Evolutionary conservation across 2,329 filamentous ascomycete species (phyloP).

Genomic region (Penicillium glabrum): DNA sequence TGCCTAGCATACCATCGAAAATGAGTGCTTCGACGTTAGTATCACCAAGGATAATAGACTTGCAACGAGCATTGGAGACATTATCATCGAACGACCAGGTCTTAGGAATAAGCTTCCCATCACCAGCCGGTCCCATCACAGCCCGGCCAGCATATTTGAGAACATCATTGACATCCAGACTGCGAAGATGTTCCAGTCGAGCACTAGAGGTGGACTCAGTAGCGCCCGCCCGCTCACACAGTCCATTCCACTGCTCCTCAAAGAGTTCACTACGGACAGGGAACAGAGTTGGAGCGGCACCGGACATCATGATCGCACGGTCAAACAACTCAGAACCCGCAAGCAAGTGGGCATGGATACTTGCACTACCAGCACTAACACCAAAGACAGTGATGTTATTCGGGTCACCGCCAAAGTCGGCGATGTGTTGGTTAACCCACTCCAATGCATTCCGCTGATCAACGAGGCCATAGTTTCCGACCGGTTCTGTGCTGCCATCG

Average conservation of each 20-base stretch:
- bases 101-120: background rate
- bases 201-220: background rate
- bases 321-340: constrained; percentile 4
- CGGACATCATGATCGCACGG: constrained; percentile 11
- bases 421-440: constrained; percentile 6
- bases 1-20: constrained; percentile 4
- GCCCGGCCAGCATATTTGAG: constrained; percentile 1
- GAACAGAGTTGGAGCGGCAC: constrained; percentile 1
- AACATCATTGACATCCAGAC: background rate
- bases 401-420: constrained; percentile 5
- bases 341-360: constrained; percentile 7
- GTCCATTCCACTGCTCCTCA: background rate
- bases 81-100: constrained; percentile 4
- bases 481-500: background rate
- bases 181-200: background rate
- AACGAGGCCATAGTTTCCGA: constrained; percentile 4
- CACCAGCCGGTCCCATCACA: constrained; percentile 7
- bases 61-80: constrained; percentile 4
- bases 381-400: constrained; percentile 7
- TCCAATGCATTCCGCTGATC: constrained; percentile 10
- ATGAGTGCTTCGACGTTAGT: constrained; percentile 9
- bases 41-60: constrained; percentile 7
- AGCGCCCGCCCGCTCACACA: constrained; percentile 3
- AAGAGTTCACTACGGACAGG: background rate
- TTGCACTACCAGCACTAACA: constrained; percentile 6